These are phyloP conservation scores for Circinella umbellata DNA, from an alignment of 371 early-diverging fungal genomes.

Conservation along the genomic window DNA sequence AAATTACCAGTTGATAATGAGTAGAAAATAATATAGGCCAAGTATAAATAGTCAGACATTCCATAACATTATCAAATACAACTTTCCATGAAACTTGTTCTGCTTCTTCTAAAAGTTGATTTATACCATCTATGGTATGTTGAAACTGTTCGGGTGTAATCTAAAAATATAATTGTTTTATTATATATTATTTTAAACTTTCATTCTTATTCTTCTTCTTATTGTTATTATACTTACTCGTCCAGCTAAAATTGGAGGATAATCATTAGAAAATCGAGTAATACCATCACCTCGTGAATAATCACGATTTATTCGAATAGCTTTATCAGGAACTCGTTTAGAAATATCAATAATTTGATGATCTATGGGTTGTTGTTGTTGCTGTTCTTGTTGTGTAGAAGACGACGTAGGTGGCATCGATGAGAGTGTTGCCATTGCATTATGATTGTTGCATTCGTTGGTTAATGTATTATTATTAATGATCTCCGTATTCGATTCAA, in stretches of 20 bases:
- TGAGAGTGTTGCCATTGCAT: slow-evolving; percentile 26
- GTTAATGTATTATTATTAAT: neutral
- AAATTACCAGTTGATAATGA: slow-evolving; percentile 51
- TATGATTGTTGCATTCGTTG: slow-evolving; percentile 15
- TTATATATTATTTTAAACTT: neutral
- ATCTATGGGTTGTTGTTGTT: slow-evolving; percentile 3
- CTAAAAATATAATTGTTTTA: neutral
- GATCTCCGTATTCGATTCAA: neutral
- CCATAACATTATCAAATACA: slow-evolving; percentile 53
- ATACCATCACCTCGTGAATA: slow-evolving; percentile 55
- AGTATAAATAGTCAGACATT: slow-evolving; percentile 47
- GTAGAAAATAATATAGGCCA: slow-evolving; percentile 52
- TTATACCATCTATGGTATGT: slow-evolving; percentile 48
- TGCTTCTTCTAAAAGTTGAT: slow-evolving; percentile 42
- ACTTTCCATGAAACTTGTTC: slow-evolving; percentile 40
- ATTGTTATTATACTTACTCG: slow-evolving; percentile 27
- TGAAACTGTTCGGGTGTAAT: slow-evolving; percentile 20
- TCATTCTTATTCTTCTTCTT: neutral
- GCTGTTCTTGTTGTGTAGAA: neutral
- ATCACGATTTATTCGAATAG: slow-evolving; percentile 48
- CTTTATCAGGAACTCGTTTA: slow-evolving; percentile 8
- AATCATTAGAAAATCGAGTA: slow-evolving; percentile 45
- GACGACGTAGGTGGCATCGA: slow-evolving; percentile 17
- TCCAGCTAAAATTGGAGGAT: slow-evolving; percentile 41
- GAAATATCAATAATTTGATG: slow-evolving; percentile 13